Base-by-base conservation (phyloP, 768 basidiomycete genomes). In the Auricularia sp. region DNA sequence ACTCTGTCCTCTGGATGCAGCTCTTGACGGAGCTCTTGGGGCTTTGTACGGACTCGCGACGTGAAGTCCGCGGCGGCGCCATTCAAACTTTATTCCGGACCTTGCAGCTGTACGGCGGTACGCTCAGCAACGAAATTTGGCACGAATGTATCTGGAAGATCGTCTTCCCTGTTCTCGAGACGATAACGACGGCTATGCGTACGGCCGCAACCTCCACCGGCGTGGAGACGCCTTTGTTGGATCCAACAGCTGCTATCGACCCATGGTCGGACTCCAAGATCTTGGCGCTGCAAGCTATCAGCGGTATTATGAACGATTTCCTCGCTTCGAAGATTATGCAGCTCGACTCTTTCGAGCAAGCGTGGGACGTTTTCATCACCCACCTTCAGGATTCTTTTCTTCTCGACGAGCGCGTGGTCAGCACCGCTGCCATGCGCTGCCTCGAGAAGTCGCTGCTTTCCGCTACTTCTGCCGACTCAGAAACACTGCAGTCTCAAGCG, bases 41-140 rank as follows among this genome's bases (percentile, higher is more conserved):
- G 1, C 78, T 98, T 1, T 93, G 91, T 67, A 83, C 85, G 2
- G 96, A 98, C 70, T 71, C 81, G 0, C 83, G 96, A 36, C 85
- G 88, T 21, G 95, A 99, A 72, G 93, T 96, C 0, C 84, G 95
- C 18, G 89, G 90, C 67, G 93, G 93, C 1, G 94, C 96, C 10
- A 95, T 98, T 56, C 94, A 97, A 74, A 98, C 95, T 1, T 73
- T 99, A 62, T 98, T 97, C 76, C 83, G 95, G 60, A 91, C 93
- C 2, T 84, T 98, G 77, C 93, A 96, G 74, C 80, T 98, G 10
- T 98, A 99, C 71, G 96, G 96, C 2, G 85, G 87, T 7, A 91
- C 88, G 0, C 78, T 99, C 61, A 90, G 87, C 70, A 72, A 82
- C 44, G 86, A 86, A 5, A 90, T 89, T 0, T 99, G 96, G 96